Evolutionary conservation across 2,329 filamentous ascomycete genomes (phyloP).

Genomic region (Gnomoniopsis sp.): DNA sequence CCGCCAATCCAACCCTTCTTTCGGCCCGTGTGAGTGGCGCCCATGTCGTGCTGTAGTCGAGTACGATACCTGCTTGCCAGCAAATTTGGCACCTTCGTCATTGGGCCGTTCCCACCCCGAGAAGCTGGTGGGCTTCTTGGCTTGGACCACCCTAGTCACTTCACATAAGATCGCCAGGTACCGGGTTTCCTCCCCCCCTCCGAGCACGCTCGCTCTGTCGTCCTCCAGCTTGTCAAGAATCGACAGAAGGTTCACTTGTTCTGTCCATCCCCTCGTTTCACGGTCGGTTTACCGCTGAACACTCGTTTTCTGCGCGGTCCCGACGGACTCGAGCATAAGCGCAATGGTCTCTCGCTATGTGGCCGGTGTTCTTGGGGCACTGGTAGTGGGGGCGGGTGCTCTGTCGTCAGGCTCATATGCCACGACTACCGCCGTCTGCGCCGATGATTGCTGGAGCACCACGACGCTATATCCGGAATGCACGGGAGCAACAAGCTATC

Average conservation of each 20-base stretch:
- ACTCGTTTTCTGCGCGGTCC: conserved; percentile 7
- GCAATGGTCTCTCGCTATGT: conserved; percentile 15
- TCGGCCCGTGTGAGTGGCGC: not conserved
- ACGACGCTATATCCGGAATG: not conserved
- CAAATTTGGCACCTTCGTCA: conserved; percentile 1
- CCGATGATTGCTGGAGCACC: conserved; percentile 15
- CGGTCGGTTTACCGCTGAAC: conserved; percentile 3
- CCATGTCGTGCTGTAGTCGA: not conserved
- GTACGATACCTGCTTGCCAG: conserved; percentile 1
- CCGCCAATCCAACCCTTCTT: not conserved
- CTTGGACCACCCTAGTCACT: conserved; percentile 4
- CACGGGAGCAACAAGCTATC: not conserved
- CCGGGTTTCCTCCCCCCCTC: not conserved
- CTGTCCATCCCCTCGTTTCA: conserved; percentile 12
- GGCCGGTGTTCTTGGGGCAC: conserved; percentile 6
- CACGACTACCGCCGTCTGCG: conserved; percentile 7
- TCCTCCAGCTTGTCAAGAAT: conserved; percentile 2
- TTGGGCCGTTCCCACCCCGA: conserved; percentile 8
- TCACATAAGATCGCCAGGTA: conserved; percentile 11
- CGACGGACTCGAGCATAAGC: conserved; percentile 4
- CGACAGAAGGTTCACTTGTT: conserved; percentile 10
- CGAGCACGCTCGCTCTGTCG: conserved; percentile 4
- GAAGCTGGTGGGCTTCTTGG: conserved; percentile 7
- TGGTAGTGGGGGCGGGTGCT: conserved; percentile 10
- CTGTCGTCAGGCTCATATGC: conserved; percentile 5